Base-by-base conservation (phyloP, 179 eudicot genomes). In the Actinidia arguta region DNA sequence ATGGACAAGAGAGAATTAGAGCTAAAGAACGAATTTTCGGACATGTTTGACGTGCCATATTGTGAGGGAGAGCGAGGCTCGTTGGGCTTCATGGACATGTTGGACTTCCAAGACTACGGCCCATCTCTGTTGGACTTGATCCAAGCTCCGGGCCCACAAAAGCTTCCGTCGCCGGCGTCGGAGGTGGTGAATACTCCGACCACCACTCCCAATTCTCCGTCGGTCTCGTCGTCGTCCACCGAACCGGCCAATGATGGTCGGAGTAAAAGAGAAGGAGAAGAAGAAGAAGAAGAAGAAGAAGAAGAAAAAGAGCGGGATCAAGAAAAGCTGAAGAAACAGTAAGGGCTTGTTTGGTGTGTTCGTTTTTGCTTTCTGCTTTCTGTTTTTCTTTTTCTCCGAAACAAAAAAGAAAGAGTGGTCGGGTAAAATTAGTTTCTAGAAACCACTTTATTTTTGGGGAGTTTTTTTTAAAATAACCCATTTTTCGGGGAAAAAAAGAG, bases 171-270 rank as follows among this genome's bases (percentile, higher is more conserved):
- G 3, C 83, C 81, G 62, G 27, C 82, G 9, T 86, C 90, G 2
- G 94, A 91, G 80, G 89, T 88, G 46, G 91, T 88, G 0, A 90
- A 87, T 50, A 85, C 93, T 47, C 94, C 96, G 44, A 90, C 90
- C 0, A 93, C 90, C 0, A 93, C 94, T 0, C 95, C 94, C 0
- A 90, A 89, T 72, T 93, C 95, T 0, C 79, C 89, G 3, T 92
- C 94, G 7, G 79, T 92, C 24, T 92, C 95, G 9, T 89, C 91
- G 0, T 90, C 97, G 0, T 91, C 95, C 0, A 83, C 83, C 4
- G 97, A 93, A 36, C 88, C 88, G 3, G 86, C 84, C 25, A 82
- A 68, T 62, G 89, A 83, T 47, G 88, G 69, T 13, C 80, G 78
- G 77, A 79, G 24, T 13, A 75, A 85, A 64, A 22, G 72, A 8